Percentiles rank a stretch among this genome's conserved stretches.
Conservation (phyloP, 768 basidiomycete genomes). For the Tylopilus sp. region DNA sequence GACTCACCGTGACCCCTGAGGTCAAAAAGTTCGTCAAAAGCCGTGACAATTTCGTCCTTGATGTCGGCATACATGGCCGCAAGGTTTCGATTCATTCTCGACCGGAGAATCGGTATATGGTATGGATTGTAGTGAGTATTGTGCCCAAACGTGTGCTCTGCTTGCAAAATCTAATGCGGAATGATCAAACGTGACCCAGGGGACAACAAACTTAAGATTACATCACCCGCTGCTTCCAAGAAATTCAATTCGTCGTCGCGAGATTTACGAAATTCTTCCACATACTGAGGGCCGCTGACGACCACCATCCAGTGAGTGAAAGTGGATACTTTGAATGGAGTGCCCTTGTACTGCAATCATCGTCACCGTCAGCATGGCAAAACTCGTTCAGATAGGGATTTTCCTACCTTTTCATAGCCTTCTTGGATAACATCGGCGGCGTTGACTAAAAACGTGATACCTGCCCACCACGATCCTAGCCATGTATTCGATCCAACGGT, state of each 20-base stretch:
- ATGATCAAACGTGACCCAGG: not conserved
- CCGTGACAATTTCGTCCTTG: constrained; percentile 39
- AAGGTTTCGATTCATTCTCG: constrained; percentile 38
- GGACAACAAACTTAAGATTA: not conserved
- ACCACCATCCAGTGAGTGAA: constrained; percentile 40
- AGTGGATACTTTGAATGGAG: constrained; percentile 30
- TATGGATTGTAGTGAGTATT: constrained; percentile 29
- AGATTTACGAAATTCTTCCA: constrained; percentile 40
- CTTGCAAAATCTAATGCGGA: constrained; percentile 31
- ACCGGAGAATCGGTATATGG: constrained; percentile 30
- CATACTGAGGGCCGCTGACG: constrained; percentile 25
- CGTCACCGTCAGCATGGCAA: not conserved
- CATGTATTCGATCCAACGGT: constrained; percentile 27
- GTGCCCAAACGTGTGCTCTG: constrained; percentile 36
- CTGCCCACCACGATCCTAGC: constrained; percentile 28
- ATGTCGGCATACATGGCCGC: constrained; percentile 37
- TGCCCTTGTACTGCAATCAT: constrained; percentile 24
- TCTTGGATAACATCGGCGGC: constrained; percentile 26
- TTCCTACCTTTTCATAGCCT: constrained; percentile 31
- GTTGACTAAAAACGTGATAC: constrained; percentile 16
- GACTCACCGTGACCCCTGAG: constrained; percentile 16
- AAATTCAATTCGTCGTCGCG: constrained; percentile 40
- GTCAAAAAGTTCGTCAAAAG: constrained; percentile 38
- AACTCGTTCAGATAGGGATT: not conserved
- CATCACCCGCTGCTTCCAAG: constrained; percentile 18